Base-by-base conservation (phyloP, 257 asterid species). In the Scutellaria galericulata region DNA sequence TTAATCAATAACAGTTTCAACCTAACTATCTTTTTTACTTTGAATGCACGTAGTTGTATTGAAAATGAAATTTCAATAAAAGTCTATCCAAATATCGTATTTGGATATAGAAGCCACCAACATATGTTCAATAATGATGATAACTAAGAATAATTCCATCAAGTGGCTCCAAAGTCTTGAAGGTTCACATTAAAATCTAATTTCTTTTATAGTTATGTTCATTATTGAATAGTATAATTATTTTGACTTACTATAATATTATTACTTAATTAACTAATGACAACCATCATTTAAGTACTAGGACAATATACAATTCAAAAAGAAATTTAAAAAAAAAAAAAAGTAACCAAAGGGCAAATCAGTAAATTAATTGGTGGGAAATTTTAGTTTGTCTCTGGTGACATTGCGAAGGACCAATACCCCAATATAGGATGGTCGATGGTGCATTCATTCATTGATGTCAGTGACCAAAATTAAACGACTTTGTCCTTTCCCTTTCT, bases 301-400 rank as follows among this genome's bases (percentile, higher is more conserved):
- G 40, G 7, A 20, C 0, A 18, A 20, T 46, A 31, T 31, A 31
- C 37, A 31, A 31, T 4, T 3, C 18, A 18, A 18, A 18, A 18
- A 18, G 18, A 18, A 18, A 18, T 18, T 18, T 18, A 18, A 18
- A 18, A 18, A 18, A 40, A 68, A 20, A 14, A 7, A 44, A 14
- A 70, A 0, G 22, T 13, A 1, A 18, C n/a, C 7, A 8, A 68
- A 5, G 81, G 81, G 77, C 64, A 71, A 50, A 72, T 27, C 12
- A 13, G 78, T 68, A 72, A 66, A 50, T 71, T 65, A 0, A 20
- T 37, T n/a, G 59, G 50, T 44, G 47, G 6, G 4, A 15, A 12
- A 41, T 15, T 51, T 7, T 59, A 22, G 61, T 11, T 69, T 77
- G 80, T 70, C 63, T 76, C 67, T 61, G 11, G 72, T 76, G 80